These are phyloP conservation scores for Aspergillus costaricaensis DNA, from an alignment of 2,329 filamentous ascomycete genomes.

Conservation along the genomic window DNA sequence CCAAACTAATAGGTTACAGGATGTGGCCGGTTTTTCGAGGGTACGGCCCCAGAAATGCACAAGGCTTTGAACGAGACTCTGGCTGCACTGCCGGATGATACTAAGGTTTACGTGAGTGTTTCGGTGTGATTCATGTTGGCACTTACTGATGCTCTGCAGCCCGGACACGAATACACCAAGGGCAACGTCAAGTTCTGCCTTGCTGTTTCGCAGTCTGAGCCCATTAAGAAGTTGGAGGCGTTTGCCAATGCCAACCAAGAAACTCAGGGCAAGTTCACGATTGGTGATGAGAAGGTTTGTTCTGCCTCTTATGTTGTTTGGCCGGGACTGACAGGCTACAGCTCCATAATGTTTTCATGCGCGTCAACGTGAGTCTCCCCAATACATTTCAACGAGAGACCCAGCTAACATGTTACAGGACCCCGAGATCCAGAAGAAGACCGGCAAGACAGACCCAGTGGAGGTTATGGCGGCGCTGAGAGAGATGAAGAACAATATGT, in stretches of 20 bases:
- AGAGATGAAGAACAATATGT: constrained; percentile 73
- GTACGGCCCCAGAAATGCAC: constrained; percentile 86
- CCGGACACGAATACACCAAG: constrained; percentile 98
- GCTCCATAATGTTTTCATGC: constrained; percentile 97
- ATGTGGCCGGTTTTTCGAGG: constrained; percentile 95
- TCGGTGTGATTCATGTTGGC: no score
- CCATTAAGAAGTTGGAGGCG: constrained; percentile 73
- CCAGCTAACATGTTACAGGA: constrained; percentile 56
- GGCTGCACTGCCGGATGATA: constrained; percentile 80
- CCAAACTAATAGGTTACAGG: constrained; percentile 53
- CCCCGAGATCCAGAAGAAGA: constrained; percentile 78
- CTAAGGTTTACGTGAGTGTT: constrained; percentile 76
- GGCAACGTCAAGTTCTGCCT: constrained; percentile 86
- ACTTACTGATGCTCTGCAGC: constrained; percentile 51
- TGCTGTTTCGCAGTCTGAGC: constrained; percentile 71
- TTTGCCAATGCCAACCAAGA: constrained; percentile 80
- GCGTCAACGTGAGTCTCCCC: constrained; percentile 65
- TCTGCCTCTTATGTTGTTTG: not conserved
- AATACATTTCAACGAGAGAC: not conserved
- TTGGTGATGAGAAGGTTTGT: constrained; percentile 89
- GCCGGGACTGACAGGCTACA: constrained; percentile 35
- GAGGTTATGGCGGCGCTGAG: constrained; percentile 83
- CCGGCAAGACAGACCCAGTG: constrained; percentile 75
- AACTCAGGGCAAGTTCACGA: constrained; percentile 94
- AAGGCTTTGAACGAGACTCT: constrained; percentile 85